Evolutionary conservation across 345 rosid genomes (phyloP).

Genomic region (Gynandropsis gynandra): DNA sequence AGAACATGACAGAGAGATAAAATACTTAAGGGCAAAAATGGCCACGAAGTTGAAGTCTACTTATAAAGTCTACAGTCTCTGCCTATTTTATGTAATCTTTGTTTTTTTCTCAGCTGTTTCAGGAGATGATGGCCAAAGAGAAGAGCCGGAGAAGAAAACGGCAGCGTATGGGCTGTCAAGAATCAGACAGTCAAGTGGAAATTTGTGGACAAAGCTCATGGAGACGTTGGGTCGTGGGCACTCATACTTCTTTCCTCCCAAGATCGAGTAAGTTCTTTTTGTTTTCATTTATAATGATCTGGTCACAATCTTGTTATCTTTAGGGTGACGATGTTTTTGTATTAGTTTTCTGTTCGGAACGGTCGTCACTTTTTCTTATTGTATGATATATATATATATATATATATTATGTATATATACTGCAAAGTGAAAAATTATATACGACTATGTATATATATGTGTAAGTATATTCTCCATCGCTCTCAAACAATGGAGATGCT

Average conservation of each 20-base stretch:
- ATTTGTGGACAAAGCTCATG: constrained; percentile 22
- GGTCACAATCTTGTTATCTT: neutral
- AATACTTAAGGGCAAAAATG: too few relatives aligned
- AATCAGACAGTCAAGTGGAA: constrained; percentile 16
- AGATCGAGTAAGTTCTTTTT: constrained; percentile 21
- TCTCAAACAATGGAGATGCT: too few relatives aligned
- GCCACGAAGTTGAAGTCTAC: too few relatives aligned
- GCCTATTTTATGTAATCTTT: constrained; percentile 15
- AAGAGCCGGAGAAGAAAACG: constrained; percentile 18
- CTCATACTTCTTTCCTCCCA: constrained; percentile 25
- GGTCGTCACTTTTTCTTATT: too few relatives aligned
- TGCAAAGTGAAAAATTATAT: too few relatives aligned
- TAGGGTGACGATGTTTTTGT: neutral
- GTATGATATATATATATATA: too few relatives aligned
- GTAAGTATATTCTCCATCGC: too few relatives aligned
- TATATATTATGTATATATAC: too few relatives aligned
- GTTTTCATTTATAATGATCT: neutral
- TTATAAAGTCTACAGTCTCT: neutral
- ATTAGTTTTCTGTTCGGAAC: too few relatives aligned
- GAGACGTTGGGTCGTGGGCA: constrained; percentile 26
- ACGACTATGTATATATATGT: too few relatives aligned
- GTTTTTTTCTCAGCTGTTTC: constrained; percentile 13
- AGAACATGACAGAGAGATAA: too few relatives aligned
- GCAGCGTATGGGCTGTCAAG: constrained; percentile 21
- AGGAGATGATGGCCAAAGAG: constrained; percentile 7